These are phyloP conservation scores for Rubus idaeus DNA, from an alignment of 306 rosid genomes.

Conservation along the genomic window DNA sequence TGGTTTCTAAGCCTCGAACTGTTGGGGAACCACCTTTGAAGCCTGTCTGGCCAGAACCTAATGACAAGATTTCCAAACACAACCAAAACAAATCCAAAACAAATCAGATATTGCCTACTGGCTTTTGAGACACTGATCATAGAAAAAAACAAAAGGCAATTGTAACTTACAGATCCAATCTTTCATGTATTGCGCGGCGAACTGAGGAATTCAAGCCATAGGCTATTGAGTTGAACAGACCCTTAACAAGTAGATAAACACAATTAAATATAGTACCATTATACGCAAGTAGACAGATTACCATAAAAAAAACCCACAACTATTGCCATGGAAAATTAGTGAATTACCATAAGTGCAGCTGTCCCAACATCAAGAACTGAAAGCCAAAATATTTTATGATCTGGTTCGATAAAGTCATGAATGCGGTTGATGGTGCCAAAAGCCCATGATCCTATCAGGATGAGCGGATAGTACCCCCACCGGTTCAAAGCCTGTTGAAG, in stretches of 20 bases:
- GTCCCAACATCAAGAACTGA: conserved; percentile 89
- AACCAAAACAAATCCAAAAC: background rate
- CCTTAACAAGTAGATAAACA: conserved; percentile 46
- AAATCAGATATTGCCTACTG: background rate
- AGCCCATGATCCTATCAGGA: conserved; percentile 92
- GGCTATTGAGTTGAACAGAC: conserved; percentile 96
- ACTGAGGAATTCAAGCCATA: conserved; percentile 98
- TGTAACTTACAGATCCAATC: conserved; percentile 72
- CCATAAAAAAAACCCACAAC: too few relatives aligned
- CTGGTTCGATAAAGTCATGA: conserved; percentile 92
- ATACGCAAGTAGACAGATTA: background rate
- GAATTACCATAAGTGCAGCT: conserved; percentile 87
- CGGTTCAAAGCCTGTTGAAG: conserved; percentile 76
- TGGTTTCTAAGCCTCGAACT: conserved; percentile 59
- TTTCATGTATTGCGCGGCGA: conserved; percentile 82
- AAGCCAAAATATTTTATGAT: conserved; percentile 88
- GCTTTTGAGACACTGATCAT: background rate
- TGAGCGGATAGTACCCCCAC: conserved; percentile 97
- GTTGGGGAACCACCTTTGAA: conserved; percentile 72
- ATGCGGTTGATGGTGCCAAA: conserved; percentile 90
- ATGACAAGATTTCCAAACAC: conserved; percentile 11
- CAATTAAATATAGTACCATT: background rate
- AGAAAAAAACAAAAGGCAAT: background rate
- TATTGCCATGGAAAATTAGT: background rate
- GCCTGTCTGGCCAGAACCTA: conserved; percentile 88